Conservation (phyloP, 1,284 basidiomycete species). For the Kalmanozyma brasiliensis region DNA sequence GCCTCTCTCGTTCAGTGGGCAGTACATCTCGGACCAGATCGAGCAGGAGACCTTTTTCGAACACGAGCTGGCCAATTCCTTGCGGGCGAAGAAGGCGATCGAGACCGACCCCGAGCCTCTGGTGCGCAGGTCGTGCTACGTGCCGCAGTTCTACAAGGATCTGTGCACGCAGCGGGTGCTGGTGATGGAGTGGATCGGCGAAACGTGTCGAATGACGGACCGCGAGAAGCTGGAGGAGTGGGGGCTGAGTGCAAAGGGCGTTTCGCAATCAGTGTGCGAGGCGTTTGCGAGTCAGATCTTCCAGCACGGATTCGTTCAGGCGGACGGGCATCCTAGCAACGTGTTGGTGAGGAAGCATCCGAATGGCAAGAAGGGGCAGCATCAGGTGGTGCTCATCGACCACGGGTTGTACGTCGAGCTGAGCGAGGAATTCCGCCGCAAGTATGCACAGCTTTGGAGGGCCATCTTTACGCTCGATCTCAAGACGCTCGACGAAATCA, state of each 20-base stretch:
- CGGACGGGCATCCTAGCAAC: slow-evolving; percentile 59
- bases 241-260: slow-evolving; percentile 53
- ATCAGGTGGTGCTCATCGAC: slow-evolving; percentile 62
- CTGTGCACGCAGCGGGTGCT: slow-evolving; percentile 49
- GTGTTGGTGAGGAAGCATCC: slow-evolving; percentile 59
- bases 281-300: slow-evolving; percentile 62
- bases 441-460: slow-evolving; percentile 62
- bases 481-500: slow-evolving; percentile 52
- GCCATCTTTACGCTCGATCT: slow-evolving; percentile 60
- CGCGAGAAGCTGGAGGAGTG: slow-evolving; percentile 46
- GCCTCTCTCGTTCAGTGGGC: slow-evolving; percentile 50
- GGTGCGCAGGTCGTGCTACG: slow-evolving; percentile 55
- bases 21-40: slow-evolving; percentile 62
- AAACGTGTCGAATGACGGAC: slow-evolving; percentile 58
- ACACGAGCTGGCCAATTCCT: slow-evolving; percentile 49
- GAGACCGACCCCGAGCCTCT: slow-evolving; percentile 45
- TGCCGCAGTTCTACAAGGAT: slow-evolving; percentile 53
- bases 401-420: slow-evolving; percentile 61
- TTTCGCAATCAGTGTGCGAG: slow-evolving; percentile 55
- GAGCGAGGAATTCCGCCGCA: slow-evolving; percentile 51
- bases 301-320: slow-evolving; percentile 62
- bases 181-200: slow-evolving; percentile 60
- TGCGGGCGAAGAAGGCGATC: slow-evolving; percentile 47
- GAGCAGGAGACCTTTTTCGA: slow-evolving; percentile 60
- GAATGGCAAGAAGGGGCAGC: slow-evolving; percentile 48